phyloP scores from a whole-genome alignment of 768 basidiomycete genomes.

The Tricholoma saponaceum region DNA sequence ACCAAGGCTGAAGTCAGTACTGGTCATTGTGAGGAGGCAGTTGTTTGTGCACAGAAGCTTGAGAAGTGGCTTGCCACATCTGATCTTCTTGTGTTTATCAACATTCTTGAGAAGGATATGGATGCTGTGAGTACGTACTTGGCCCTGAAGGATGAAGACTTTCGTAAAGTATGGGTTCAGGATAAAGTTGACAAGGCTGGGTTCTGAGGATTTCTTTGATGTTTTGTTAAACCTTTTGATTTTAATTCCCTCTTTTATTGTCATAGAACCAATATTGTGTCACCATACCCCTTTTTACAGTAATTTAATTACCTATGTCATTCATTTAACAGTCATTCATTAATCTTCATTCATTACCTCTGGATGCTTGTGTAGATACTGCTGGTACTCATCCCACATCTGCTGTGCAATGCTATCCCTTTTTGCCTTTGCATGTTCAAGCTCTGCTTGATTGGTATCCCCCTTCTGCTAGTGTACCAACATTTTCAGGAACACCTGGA shows the following conservation, averaged over 20 bases:
- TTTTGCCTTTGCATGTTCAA: background rate
- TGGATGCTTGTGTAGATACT: background rate
- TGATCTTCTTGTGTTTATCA: background rate
- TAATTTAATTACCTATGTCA: too few relatives aligned
- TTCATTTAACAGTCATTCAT: too few relatives aligned
- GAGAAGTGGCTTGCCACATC: background rate
- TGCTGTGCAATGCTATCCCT: background rate
- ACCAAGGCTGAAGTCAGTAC: too few relatives aligned
- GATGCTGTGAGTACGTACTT: too few relatives aligned
- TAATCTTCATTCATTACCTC: background rate
- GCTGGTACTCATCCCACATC: background rate
- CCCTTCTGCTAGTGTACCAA: background rate
- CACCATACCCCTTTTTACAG: too few relatives aligned
- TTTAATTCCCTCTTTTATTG: too few relatives aligned
- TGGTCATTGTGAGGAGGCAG: too few relatives aligned
- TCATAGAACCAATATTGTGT: too few relatives aligned
- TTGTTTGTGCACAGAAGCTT: background rate
- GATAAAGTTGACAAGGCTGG: background rate
- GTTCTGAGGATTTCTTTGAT: too few relatives aligned
- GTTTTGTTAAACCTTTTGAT: too few relatives aligned
- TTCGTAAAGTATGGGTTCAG: background rate
- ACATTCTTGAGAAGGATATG: conserved; percentile 1
- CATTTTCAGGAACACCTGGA: background rate
- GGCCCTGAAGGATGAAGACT: too few relatives aligned
- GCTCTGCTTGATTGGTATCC: background rate